Conservation (phyloP, 176 grass and related monocot genomes). For the Thalia dealbata region DNA sequence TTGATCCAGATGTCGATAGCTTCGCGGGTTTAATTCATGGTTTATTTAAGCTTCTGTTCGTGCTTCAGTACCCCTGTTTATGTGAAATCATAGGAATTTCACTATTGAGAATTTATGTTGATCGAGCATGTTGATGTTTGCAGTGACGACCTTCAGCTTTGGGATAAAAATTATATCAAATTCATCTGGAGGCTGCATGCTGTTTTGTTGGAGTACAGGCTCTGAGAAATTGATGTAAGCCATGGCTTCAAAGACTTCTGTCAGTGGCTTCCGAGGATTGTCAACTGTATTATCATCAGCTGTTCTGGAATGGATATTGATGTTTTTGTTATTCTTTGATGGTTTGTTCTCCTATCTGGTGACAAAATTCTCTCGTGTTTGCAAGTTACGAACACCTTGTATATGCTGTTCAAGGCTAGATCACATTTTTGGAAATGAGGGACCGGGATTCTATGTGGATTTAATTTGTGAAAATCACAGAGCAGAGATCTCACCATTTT, state of each 20-base stretch:
- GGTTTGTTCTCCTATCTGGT: slow-evolving; percentile 52
- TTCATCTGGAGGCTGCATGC: background rate
- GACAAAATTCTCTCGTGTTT: slow-evolving; percentile 61
- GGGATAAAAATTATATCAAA: background rate
- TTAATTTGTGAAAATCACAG: slow-evolving; percentile 73
- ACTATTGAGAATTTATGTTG: background rate
- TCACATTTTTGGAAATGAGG: slow-evolving; percentile 60
- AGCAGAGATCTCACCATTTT: slow-evolving; percentile 66
- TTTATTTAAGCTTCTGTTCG: background rate
- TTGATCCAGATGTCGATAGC: background rate
- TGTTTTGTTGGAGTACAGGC: background rate
- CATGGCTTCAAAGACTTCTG: slow-evolving; percentile 6
- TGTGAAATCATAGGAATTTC: background rate
- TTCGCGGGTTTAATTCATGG: background rate
- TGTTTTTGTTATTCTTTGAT: slow-evolving; percentile 61
- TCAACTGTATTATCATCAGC: slow-evolving; percentile 40
- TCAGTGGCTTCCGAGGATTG: slow-evolving; percentile 4
- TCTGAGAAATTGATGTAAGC: slow-evolving; percentile 4
- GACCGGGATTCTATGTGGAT: slow-evolving; percentile 70
- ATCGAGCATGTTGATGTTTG: background rate
- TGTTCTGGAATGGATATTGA: slow-evolving; percentile 74
- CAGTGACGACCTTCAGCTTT: background rate
- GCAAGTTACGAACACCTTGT: slow-evolving; percentile 57
- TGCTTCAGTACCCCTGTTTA: background rate
- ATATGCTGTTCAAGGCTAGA: slow-evolving; percentile 69